Evolutionary conservation across 495 filamentous ascomycete species (phyloP).

Genomic region (Oidiodendron maius): DNA sequence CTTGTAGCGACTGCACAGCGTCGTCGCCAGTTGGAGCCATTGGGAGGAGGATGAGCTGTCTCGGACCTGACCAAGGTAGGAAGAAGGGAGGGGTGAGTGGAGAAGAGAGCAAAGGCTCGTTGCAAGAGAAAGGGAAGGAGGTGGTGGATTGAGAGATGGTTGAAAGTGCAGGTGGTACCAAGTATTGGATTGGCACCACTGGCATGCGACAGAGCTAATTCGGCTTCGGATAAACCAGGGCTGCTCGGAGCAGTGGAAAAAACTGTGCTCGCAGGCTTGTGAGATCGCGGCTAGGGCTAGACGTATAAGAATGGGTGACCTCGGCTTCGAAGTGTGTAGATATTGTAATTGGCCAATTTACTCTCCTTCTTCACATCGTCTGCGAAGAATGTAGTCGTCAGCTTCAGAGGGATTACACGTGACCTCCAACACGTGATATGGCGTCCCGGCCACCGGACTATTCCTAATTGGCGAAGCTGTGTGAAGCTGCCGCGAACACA

Average conservation of each 20-base stretch:
- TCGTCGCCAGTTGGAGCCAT: slow-evolving; percentile 87
- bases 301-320: no score
- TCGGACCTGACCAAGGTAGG: slow-evolving; percentile 23
- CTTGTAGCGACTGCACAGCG: slow-evolving; percentile 63
- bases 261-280: no score
- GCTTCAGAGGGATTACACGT: no score
- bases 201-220: slow-evolving; percentile 4
- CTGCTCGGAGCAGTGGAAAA: no score
- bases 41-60: slow-evolving; percentile 23
- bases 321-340: no score
- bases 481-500: slow-evolving; percentile 17
- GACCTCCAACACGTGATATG: slow-evolving; percentile 5
- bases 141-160: slow-evolving; percentile 7
- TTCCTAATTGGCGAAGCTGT: slow-evolving; percentile 4
- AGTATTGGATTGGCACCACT: slow-evolving; percentile 2
- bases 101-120: background rate
- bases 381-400: no score
- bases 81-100: background rate
- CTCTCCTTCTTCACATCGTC: no score
- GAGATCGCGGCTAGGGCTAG: no score
- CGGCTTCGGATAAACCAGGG: slow-evolving; percentile 4
- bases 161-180: background rate
- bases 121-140: slow-evolving; percentile 14
- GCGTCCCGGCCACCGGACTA: slow-evolving; percentile 2
- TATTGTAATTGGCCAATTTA: no score